These are phyloP conservation scores for Coemansia sp. DNA, from an alignment of 192 early-diverging fungal species.

Conservation along the genomic window DNA sequence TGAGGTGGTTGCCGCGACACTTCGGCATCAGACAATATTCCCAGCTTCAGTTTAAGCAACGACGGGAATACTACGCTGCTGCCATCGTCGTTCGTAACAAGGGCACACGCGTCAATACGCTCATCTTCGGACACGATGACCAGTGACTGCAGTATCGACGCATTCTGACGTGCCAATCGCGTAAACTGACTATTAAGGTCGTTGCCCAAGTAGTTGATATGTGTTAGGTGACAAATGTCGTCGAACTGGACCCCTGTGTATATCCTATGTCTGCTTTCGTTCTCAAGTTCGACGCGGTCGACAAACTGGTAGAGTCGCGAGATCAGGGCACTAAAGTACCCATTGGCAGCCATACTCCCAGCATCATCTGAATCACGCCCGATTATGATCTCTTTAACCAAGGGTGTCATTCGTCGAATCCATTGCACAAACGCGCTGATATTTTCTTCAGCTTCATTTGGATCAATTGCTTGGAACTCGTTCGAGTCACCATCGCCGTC, in stretches of 20 bases:
- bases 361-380: background rate
- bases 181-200: background rate
- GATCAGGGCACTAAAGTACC: background rate
- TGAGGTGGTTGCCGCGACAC: background rate
- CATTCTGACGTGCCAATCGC: background rate
- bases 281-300: background rate
- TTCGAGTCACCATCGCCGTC: background rate
- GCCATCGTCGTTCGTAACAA: slow-evolving; percentile 1
- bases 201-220: background rate
- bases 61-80: background rate
- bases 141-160: background rate
- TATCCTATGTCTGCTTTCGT: no score
- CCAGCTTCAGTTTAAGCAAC: background rate
- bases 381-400: background rate
- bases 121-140: background rate
- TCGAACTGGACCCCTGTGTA: background rate
- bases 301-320: slow-evolving; percentile 1
- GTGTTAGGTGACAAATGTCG: background rate
- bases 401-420: background rate
- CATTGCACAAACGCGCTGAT: background rate
- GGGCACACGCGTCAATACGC: background rate
- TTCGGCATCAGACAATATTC: background rate
- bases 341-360: background rate
- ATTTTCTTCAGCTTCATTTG: background rate
- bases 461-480: no score